phyloP scores from a whole-genome alignment of 306 rosid genomes.

The Quercus wislizeni region DNA sequence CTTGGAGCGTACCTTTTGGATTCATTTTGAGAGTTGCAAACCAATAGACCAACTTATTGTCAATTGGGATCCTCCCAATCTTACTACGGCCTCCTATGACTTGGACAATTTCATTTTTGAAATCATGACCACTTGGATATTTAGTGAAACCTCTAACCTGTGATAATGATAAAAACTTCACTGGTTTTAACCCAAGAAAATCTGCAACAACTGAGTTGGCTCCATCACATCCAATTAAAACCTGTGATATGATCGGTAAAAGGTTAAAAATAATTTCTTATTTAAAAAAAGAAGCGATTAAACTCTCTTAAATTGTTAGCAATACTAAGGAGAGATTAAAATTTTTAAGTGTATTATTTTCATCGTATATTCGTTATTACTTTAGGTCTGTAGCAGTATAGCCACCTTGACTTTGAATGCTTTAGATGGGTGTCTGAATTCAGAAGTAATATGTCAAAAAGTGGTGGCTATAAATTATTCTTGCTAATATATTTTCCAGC shows the following conservation, averaged over 20 bases:
- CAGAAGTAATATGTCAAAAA: too few relatives aligned
- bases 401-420: too few relatives aligned
- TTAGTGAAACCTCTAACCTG: conserved; percentile 53
- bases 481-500: too few relatives aligned
- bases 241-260: conserved; percentile 7
- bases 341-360: neutral
- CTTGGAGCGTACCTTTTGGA: conserved; percentile 10
- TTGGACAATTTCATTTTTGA: conserved; percentile 9
- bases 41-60: conserved; percentile 46
- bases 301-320: neutral
- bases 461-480: too few relatives aligned
- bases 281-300: neutral
- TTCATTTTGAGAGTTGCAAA: conserved; percentile 20
- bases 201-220: conserved; percentile 39
- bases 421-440: too few relatives aligned
- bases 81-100: conserved; percentile 2
- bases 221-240: conserved; percentile 65
- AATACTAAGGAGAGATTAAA: too few relatives aligned
- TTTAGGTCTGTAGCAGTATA: too few relatives aligned
- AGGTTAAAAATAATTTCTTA: neutral
- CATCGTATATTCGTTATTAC: neutral
- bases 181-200: conserved; percentile 27
- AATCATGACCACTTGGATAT: conserved; percentile 42
- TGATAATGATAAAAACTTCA: conserved; percentile 12
- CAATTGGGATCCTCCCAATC: conserved; percentile 40